A percentile compares a stretch with the other conserved stretches of the same genome.
Evolutionary conservation across 345 rosid species (phyloP).

Genomic region (Eucalyptus marginata): DNA sequence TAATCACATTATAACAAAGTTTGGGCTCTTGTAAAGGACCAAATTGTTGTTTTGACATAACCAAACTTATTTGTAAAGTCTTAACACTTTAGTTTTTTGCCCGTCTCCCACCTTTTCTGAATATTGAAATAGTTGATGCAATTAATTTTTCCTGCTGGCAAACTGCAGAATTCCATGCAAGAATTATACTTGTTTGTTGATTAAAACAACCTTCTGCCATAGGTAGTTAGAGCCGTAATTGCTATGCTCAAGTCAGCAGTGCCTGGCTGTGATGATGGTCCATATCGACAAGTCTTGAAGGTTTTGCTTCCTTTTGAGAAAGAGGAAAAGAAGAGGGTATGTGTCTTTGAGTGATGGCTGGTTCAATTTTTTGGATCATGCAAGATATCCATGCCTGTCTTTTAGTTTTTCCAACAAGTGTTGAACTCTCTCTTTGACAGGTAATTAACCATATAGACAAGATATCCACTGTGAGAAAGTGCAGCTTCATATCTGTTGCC

Average conservation of each 20-base stretch:
- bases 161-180: not conserved
- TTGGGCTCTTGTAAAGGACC: not conserved
- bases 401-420: not conserved
- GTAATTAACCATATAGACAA: constrained; percentile 70
- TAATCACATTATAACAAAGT: not conserved
- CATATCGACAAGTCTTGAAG: constrained; percentile 82
- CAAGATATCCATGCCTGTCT: not conserved
- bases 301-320: constrained; percentile 78
- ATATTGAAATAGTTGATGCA: not conserved
- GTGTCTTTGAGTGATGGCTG: not conserved
- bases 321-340: constrained; percentile 79
- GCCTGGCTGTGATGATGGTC: constrained; percentile 63
- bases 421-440: constrained; percentile 9
- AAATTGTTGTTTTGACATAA: not conserved
- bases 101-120: not conserved
- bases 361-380: not conserved
- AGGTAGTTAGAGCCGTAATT: constrained; percentile 73
- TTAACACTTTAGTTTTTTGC: not conserved
- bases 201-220: not conserved
- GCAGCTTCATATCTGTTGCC: constrained; percentile 78
- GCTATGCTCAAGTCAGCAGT: constrained; percentile 76
- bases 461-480: constrained; percentile 52
- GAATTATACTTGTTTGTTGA: not conserved
- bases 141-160: not conserved
- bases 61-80: not conserved